Base-by-base conservation (phyloP, 2,329 filamentous ascomycete genomes). In the Shiraia sp. region DNA sequence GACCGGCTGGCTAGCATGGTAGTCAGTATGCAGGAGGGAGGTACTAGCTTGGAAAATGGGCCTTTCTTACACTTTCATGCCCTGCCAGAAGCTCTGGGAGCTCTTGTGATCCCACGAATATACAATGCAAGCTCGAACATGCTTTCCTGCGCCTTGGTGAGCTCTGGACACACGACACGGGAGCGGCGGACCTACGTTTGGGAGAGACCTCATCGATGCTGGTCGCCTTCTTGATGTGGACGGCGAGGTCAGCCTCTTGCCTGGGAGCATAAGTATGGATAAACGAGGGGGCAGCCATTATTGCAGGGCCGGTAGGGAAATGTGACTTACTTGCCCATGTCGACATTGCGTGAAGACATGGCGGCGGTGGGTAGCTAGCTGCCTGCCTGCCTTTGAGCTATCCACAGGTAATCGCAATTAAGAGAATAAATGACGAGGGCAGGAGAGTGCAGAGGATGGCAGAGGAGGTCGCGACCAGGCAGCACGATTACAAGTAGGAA, bases 21-120 rank as follows among this genome's bases (percentile, higher is more conserved):
- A 14, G 19, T 64, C 39, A 64, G 56, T 34, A 37, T 30, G 24
- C 39, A 27, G 22, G 13, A 12, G 29, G 13, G 6, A 14, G 14
- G 10, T 16, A 10, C 12, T 24, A 6, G 31, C 22, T 29, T 36
- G 32, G 39, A 16, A 36, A 19, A 36, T 29, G 35, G 40, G 31
- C 31, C 29, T n/a, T 36, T 58, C 86, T 57, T 80, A 95, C 87
- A 97, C 91, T 83, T 99, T 99, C 81, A 99, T 95, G 68, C 91
- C 92, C 42, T 89, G 84, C 93, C 93, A 99, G 72, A 99, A 99
- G 84, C 80, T 29, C 32, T 30, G 26, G 17, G 91, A 95, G 53
- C 87, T 95, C 75, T 95, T 95, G 77, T 99, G 90, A 73, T 99
- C 93, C 93, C 93, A 99, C 45, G 92, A 97, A 72, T 97, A 97